Conservation (phyloP, 805 yeast genomes). For the Zygosaccharomyces bisporus region DNA sequence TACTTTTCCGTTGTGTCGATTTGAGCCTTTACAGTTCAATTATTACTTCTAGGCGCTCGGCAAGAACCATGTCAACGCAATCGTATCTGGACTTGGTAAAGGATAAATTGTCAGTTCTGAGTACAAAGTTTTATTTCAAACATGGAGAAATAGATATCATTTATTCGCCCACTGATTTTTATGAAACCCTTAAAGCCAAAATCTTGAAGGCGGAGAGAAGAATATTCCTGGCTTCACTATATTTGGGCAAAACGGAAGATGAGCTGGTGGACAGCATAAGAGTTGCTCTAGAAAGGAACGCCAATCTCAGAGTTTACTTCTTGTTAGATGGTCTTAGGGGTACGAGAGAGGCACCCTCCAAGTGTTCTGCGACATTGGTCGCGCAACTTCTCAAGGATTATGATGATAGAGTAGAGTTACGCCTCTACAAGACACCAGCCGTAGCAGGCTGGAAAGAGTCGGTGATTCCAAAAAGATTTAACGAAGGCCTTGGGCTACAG, state of each 20-base stretch:
- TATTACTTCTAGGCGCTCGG: not conserved
- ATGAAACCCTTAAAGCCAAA: conserved; percentile 55
- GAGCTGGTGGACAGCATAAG: conserved; percentile 67
- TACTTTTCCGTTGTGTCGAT: not conserved
- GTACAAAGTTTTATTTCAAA: conserved; percentile 51
- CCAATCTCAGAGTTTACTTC: conserved; percentile 62
- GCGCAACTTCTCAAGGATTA: conserved; percentile 60
- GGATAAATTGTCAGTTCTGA: conserved; percentile 15
- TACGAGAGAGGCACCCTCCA: conserved; percentile 83
- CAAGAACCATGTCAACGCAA: conserved; percentile 5
- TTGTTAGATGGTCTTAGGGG: conserved; percentile 87
- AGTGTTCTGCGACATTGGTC: conserved; percentile 72
- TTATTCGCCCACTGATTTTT: conserved; percentile 68
- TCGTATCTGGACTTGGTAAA: conserved; percentile 19
- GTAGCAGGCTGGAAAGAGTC: conserved; percentile 61
- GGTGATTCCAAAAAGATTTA: conserved; percentile 74
- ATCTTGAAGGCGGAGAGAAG: conserved; percentile 60
- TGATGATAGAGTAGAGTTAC: conserved; percentile 62
- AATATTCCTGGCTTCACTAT: conserved; percentile 78
- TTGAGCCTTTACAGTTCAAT: not conserved
- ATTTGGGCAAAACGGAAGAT: conserved; percentile 76
- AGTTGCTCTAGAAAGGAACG: conserved; percentile 55
- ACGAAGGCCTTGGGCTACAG: conserved; percentile 89
- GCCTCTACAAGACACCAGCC: conserved; percentile 89
- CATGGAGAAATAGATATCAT: conserved; percentile 58